These are phyloP conservation scores for Phytophthora boehmeriae DNA, from an alignment of 352 stramenopile species.

Conservation along the genomic window DNA sequence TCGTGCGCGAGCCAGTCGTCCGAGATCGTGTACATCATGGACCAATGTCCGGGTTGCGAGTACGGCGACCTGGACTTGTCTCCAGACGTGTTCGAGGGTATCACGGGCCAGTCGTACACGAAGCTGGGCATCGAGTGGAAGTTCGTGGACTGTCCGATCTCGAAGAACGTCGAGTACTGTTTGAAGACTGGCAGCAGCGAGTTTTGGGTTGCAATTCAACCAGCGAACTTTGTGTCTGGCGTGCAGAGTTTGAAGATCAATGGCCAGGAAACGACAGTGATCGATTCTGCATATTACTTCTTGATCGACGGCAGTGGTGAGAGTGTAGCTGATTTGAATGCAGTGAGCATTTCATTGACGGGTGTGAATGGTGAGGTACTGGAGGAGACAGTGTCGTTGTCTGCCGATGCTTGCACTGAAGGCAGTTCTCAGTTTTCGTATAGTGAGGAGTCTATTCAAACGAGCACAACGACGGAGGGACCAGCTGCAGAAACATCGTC, in stretches of 20 bases:
- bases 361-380: constrained; percentile 48
- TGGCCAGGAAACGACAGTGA: constrained; percentile 48
- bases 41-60: constrained; percentile 55
- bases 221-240: constrained; percentile 48
- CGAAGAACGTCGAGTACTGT: constrained; percentile 55
- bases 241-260: constrained; percentile 53
- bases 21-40: constrained; percentile 58
- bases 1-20: constrained; percentile 32
- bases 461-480: constrained; percentile 1
- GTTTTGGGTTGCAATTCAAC: constrained; percentile 59
- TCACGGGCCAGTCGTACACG: constrained; percentile 47
- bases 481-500: background rate
- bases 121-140: constrained; percentile 50
- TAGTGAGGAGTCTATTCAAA: constrained; percentile 18
- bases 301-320: constrained; percentile 42
- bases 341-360: constrained; percentile 39
- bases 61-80: constrained; percentile 55
- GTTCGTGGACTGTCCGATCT: constrained; percentile 56
- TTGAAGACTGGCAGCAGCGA: constrained; percentile 56
- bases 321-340: constrained; percentile 35
- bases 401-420: constrained; percentile 45
- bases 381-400: constrained; percentile 52
- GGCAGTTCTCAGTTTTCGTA: constrained; percentile 51
- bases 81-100: constrained; percentile 44
- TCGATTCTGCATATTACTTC: constrained; percentile 64